Evolutionary conservation across 2,329 filamentous ascomycete genomes (phyloP).

Genomic region (Hymenoscyphus linearis): DNA sequence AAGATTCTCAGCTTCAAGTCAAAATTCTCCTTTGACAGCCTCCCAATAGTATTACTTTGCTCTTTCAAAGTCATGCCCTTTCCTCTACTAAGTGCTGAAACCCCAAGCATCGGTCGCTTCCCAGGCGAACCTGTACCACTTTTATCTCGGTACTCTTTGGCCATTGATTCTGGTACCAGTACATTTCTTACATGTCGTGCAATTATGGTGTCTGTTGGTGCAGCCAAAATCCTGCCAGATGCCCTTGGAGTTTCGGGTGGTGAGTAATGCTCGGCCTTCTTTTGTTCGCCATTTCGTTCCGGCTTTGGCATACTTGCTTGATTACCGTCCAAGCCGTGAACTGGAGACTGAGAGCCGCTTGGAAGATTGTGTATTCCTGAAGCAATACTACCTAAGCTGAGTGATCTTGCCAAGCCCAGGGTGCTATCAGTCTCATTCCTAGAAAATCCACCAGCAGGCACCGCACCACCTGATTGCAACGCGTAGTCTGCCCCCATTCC

Average conservation of each 20-base stretch:
- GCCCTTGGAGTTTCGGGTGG: constrained; percentile 68
- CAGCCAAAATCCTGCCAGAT: constrained; percentile 45
- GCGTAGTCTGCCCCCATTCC: constrained; percentile 75
- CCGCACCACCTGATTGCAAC: constrained; percentile 73
- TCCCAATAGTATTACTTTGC: constrained; percentile 94
- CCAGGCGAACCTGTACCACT: constrained; percentile 57
- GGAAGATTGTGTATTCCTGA: constrained; percentile 61
- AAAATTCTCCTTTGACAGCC: constrained; percentile 96
- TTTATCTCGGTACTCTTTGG: constrained; percentile 77
- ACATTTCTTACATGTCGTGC: constrained; percentile 85
- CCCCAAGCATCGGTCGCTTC: constrained; percentile 44
- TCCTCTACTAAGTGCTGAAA: constrained; percentile 49
- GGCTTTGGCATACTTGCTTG: constrained; percentile 58
- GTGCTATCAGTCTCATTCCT: constrained; percentile 35
- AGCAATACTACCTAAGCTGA: constrained; percentile 85
- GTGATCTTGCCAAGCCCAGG: constrained; percentile 64
- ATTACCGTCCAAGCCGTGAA: constrained; percentile 39
- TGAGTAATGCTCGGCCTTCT: constrained; percentile 41
- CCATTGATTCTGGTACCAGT: constrained; percentile 83
- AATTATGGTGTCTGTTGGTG: constrained; percentile 82
- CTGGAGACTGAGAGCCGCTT: constrained; percentile 25
- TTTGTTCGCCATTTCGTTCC: constrained; percentile 40
- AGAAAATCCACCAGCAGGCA: constrained; percentile 49
- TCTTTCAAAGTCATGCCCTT: constrained; percentile 87
- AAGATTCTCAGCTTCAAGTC: constrained; percentile 96